Evolutionary conservation across 1,284 basidiomycete species (phyloP).

Genomic region (Apiotrichum laibachii): DNA sequence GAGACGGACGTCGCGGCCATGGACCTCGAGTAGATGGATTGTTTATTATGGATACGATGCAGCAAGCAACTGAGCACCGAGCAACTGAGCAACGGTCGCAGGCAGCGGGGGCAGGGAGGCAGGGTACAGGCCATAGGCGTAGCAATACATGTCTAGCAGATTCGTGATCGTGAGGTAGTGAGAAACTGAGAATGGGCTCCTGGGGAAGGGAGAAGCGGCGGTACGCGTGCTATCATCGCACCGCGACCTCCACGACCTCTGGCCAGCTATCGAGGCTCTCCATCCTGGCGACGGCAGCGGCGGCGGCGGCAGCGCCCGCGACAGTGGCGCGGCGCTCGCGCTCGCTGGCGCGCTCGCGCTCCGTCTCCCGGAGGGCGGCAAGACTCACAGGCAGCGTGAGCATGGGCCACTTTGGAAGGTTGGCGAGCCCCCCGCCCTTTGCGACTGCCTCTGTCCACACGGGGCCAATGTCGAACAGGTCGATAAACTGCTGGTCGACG

Average conservation of each 20-base stretch:
- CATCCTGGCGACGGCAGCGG: background rate
- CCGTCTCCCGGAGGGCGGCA: constrained; percentile 10
- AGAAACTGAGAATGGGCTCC: too few relatives aligned
- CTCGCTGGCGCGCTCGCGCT: constrained; percentile 13
- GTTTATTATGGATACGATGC: too few relatives aligned
- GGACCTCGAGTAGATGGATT: constrained; percentile 42
- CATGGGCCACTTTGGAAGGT: constrained; percentile 44
- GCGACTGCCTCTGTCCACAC: constrained; percentile 42
- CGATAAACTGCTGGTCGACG: constrained; percentile 60
- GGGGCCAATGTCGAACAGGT: constrained; percentile 50
- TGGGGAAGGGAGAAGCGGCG: too few relatives aligned
- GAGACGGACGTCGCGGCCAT: constrained; percentile 46
- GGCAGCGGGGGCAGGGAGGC: background rate
- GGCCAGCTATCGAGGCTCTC: constrained; percentile 8
- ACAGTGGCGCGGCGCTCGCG: constrained; percentile 3
- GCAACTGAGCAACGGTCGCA: too few relatives aligned
- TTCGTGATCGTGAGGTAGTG: too few relatives aligned
- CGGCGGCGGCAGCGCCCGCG: background rate
- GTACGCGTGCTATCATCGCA: constrained; percentile 7
- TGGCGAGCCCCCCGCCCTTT: constrained; percentile 33
- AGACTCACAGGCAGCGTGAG: constrained; percentile 30
- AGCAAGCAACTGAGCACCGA: too few relatives aligned
- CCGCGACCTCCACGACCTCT: constrained; percentile 12
- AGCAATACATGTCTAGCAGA: background rate
- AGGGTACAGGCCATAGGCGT: too few relatives aligned